phyloP scores from a whole-genome alignment of 495 filamentous ascomycete species.

The Penicillium maclennaniae region DNA sequence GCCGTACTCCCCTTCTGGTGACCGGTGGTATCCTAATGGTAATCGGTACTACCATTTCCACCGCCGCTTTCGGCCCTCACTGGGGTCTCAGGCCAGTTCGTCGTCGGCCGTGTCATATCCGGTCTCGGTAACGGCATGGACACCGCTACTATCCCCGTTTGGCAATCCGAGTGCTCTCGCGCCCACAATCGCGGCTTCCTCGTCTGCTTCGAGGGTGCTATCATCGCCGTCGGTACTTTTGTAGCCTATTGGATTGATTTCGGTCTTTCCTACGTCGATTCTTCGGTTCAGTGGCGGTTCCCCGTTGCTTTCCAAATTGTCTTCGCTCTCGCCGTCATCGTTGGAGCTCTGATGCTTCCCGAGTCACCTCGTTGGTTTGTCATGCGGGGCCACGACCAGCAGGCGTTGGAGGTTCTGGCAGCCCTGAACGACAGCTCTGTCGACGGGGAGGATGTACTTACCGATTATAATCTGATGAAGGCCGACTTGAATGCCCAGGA shows the following conservation, averaged over 20 bases:
- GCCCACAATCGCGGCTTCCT: constrained; percentile 73
- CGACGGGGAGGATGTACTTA: constrained; percentile 30
- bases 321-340: constrained; percentile 59
- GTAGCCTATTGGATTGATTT: constrained; percentile 86
- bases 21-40: constrained; percentile 68
- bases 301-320: constrained; percentile 77
- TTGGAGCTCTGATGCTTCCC: constrained; percentile 58
- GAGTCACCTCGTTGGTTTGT: constrained; percentile 78
- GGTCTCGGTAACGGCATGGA: constrained; percentile 75
- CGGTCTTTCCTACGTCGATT: constrained; percentile 58
- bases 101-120: constrained; percentile 67
- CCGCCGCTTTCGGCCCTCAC: constrained; percentile 43
- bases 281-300: constrained; percentile 54
- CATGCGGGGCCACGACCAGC: constrained; percentile 54
- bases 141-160: constrained; percentile 71
- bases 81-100: constrained; percentile 61
- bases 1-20: constrained; percentile 59
- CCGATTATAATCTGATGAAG: constrained; percentile 49
- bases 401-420: constrained; percentile 62
- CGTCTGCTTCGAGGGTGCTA: constrained; percentile 77
- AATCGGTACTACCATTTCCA: constrained; percentile 67
- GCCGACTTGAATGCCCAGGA: constrained; percentile 29
- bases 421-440: constrained; percentile 41
- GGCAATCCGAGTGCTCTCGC: constrained; percentile 69
- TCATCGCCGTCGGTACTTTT: constrained; percentile 72